Conservation (phyloP, 2,329 filamentous ascomycete species). For the Fusarium sp. region DNA sequence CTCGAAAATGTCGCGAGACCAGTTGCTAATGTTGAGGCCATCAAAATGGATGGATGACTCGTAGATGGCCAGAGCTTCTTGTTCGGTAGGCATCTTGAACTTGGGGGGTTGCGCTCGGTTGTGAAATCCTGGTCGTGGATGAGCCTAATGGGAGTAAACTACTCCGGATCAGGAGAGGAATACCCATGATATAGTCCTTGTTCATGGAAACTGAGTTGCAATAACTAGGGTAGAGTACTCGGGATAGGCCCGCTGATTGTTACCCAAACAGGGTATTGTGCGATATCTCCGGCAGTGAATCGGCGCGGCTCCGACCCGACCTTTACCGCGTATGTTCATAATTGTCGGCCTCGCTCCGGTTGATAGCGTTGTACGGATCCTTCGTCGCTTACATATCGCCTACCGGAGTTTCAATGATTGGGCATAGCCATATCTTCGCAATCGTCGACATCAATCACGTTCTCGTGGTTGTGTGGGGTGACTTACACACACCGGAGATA, state of each 20-base stretch:
- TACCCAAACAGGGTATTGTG: not conserved
- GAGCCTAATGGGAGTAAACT: not conserved
- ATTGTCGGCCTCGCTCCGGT: constrained; percentile 5
- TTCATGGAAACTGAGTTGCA: not conserved
- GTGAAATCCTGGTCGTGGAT: not conserved
- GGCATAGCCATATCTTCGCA: not conserved
- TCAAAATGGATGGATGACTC: constrained; percentile 54
- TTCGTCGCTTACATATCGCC: not conserved
- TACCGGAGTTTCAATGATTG: not conserved
- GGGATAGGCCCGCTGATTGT: constrained; percentile 4
- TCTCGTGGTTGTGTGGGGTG: not conserved
- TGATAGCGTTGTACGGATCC: not conserved
- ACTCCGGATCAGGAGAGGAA: constrained; percentile 2
- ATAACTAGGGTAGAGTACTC: not conserved
- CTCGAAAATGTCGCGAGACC: constrained; percentile 53
- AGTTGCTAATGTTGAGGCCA: constrained; percentile 56
- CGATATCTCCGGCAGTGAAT: not conserved
- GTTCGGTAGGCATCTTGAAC: constrained; percentile 49
- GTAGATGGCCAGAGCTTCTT: constrained; percentile 52
- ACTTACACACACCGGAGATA: not conserved
- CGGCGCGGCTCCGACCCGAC: constrained; percentile 3
- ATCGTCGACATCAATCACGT: constrained; percentile 10
- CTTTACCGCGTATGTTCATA: not conserved
- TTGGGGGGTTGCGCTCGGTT: not conserved
- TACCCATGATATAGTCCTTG: not conserved